phyloP scores from a whole-genome alignment of 2,329 filamentous ascomycete species.

The Aureobasidium sp. region DNA sequence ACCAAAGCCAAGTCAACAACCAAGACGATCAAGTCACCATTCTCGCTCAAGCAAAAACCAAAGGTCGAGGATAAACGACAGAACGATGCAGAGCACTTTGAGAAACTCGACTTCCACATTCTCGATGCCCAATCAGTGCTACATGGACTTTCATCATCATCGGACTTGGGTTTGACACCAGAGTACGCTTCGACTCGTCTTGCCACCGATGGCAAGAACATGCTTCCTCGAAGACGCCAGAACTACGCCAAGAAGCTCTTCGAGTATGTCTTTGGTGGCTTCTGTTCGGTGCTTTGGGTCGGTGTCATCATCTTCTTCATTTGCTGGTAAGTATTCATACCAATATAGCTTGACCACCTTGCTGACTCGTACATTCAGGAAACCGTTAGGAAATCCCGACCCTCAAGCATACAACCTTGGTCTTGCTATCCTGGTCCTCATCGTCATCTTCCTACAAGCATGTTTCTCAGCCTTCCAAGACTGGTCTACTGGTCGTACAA shows the following conservation, averaged over 20 bases:
- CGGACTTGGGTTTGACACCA: slow-evolving; percentile 27
- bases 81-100: slow-evolving; percentile 32
- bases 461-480: slow-evolving; percentile 41
- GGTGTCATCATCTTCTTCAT: slow-evolving; percentile 42
- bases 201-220: slow-evolving; percentile 35
- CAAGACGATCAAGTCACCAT: slow-evolving; percentile 4
- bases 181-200: slow-evolving; percentile 27
- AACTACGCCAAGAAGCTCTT: slow-evolving; percentile 37
- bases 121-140: slow-evolving; percentile 28
- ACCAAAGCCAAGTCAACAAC: neutral
- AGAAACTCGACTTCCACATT: slow-evolving; percentile 32
- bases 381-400: slow-evolving; percentile 35
- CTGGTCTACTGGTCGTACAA: slow-evolving; percentile 39
- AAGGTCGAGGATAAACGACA: slow-evolving; percentile 9
- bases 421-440: slow-evolving; percentile 38
- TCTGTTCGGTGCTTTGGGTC: slow-evolving; percentile 41
- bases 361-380: neutral
- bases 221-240: slow-evolving; percentile 33
- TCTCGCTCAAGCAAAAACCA: neutral
- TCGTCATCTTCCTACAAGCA: slow-evolving; percentile 41
- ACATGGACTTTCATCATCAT: slow-evolving; percentile 13
- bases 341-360: neutral
- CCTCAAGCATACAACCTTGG: slow-evolving; percentile 38
- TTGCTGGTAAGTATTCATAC: slow-evolving; percentile 29
- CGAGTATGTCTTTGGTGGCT: slow-evolving; percentile 39